phyloP scores from a whole-genome alignment of 2,329 filamentous ascomycete genomes.

The Cladosporium sp. region DNA sequence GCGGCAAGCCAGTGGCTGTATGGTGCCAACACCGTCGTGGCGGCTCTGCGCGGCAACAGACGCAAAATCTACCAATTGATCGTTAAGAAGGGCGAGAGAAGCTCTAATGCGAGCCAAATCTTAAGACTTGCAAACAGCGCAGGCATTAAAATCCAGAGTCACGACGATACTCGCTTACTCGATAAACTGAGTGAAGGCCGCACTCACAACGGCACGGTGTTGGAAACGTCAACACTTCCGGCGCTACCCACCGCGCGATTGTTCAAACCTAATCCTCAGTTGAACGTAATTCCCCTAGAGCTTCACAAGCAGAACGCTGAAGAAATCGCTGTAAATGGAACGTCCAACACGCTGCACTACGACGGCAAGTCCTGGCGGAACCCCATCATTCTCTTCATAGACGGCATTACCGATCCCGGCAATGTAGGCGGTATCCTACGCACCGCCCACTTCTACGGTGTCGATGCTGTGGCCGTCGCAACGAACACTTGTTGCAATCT shows the following conservation, averaged over 20 bases:
- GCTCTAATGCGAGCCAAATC: conserved; percentile 13
- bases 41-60: conserved; percentile 68
- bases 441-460: conserved; percentile 86
- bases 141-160: conserved; percentile 57
- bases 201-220: conserved; percentile 85
- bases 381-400: conserved; percentile 72
- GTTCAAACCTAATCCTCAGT: conserved; percentile 31
- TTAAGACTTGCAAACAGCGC: conserved; percentile 31
- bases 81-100: conserved; percentile 7
- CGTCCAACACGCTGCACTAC: conserved; percentile 52
- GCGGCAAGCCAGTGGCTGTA: conserved; percentile 91
- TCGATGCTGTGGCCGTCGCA: conserved; percentile 78
- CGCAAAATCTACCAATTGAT: conserved; percentile 76
- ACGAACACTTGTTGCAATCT: conserved; percentile 70
- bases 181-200: conserved; percentile 80
- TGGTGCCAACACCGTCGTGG: conserved; percentile 75
- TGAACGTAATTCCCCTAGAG: conserved; percentile 58
- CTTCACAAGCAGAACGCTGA: conserved; percentile 67
- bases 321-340: conserved; percentile 72
- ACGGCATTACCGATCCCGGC: conserved; percentile 75
- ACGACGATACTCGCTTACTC: conserved; percentile 57
- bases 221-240: conserved; percentile 84
- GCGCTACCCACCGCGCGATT: conserved; percentile 45
- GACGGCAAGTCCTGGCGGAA: conserved; percentile 51
- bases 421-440: conserved; percentile 90